A percentile compares a stretch with the other conserved stretches of the same genome.
Evolutionary conservation across 768 basidiomycete species (phyloP).

Genomic region (Leccinum pellstonianum): DNA sequence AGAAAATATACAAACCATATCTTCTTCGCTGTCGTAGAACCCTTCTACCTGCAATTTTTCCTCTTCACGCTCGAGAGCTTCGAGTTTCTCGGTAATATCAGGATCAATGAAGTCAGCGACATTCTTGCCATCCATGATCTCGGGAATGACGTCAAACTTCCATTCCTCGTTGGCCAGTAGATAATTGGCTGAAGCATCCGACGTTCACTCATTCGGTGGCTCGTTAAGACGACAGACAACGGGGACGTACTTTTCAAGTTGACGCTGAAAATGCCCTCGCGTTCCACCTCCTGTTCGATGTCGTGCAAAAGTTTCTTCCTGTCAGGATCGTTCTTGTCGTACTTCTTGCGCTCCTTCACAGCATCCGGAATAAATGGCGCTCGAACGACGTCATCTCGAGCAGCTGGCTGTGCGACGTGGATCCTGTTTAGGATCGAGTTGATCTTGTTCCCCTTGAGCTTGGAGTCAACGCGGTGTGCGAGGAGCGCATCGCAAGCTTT

Average conservation of each 20-base stretch:
- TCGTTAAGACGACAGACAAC: background rate
- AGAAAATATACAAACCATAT: slow-evolving; percentile 56
- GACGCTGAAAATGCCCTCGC: slow-evolving; percentile 88
- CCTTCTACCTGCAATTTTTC: slow-evolving; percentile 92
- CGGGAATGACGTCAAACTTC: slow-evolving; percentile 98
- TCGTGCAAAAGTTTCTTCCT: slow-evolving; percentile 74
- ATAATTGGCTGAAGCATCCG: slow-evolving; percentile 72
- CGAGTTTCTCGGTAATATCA: slow-evolving; percentile 94
- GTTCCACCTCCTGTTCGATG: slow-evolving; percentile 81
- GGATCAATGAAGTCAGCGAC: slow-evolving; percentile 98
- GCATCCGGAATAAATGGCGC: slow-evolving; percentile 87
- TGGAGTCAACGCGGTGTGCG: slow-evolving; percentile 90
- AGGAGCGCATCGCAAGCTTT: slow-evolving; percentile 93
- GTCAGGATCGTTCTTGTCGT: slow-evolving; percentile 85
- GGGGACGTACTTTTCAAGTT: slow-evolving; percentile 73
- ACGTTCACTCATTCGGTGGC: slow-evolving; percentile 1
- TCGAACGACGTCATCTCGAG: slow-evolving; percentile 86
- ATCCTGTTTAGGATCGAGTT: slow-evolving; percentile 92
- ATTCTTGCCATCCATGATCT: slow-evolving; percentile 98
- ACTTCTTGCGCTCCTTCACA: slow-evolving; percentile 74
- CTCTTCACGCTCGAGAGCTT: slow-evolving; percentile 95
- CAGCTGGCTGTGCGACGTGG: slow-evolving; percentile 89
- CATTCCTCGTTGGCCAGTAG: slow-evolving; percentile 85
- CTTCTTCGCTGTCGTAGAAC: slow-evolving; percentile 89
- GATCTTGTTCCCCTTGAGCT: slow-evolving; percentile 92